Base-by-base conservation (phyloP, 345 rosid species). In the Eutrema japonicum region DNA sequence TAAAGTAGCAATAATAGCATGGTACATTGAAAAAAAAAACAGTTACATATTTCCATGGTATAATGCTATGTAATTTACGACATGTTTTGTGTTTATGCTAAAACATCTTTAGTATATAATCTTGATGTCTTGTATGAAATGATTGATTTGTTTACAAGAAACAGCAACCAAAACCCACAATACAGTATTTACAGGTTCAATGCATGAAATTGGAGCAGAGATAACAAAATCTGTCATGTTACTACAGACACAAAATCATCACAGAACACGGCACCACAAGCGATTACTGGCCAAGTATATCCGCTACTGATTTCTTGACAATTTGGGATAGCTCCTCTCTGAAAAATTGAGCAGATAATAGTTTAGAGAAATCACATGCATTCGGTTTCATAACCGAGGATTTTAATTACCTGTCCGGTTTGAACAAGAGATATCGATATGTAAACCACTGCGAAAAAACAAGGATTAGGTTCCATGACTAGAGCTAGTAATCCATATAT, bases 381-480 rank as follows among this genome's bases (percentile, higher is more conserved):
- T 13, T 57, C 10, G 9, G 16, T 56, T 65, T 57, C 67, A 58
- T 14, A 65, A 38, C 59, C 26, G 0, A 33, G 7, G 5, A 36
- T 2, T 8, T 40, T 61, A 3, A 32, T 13, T 56, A 89, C 98
- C 96, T 81, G 40, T 86, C 83, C 8, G 98, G 98, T 80, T 88
- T 89, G 91, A 88, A 88, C 80, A 94, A 74, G 72, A 94, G 98
- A 82, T 88, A 91, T 58, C 96, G 93, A 75, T 94, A 91, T 60
- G 80, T 64, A 72, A 94, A 94, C 96, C 98, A 89, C 98, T 91
- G 97, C 50, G 26, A 22, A 64, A 76, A 48, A 46, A 54, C 52
- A 62, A 8, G 1, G 35, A 58, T 32, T 16, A 49, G 8, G 30
- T 13, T 14, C 30, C 56, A 11, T 54, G 27, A 47, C 12, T 14